Conservation (phyloP, 768 basidiomycete genomes). For the Calocybe indica region DNA sequence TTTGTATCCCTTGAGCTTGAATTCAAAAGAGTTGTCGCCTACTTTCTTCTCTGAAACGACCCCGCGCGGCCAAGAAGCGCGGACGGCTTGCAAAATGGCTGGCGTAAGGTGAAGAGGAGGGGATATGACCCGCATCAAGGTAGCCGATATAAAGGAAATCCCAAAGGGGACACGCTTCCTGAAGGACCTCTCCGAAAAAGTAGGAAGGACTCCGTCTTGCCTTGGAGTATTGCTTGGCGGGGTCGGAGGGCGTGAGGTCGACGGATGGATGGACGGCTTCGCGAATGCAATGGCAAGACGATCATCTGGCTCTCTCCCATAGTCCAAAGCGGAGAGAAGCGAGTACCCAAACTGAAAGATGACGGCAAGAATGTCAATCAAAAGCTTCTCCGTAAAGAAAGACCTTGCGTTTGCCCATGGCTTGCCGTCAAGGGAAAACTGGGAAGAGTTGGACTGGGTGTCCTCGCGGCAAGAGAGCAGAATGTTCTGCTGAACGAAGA, state of each 20-base stretch:
- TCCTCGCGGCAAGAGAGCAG: conserved; percentile 51
- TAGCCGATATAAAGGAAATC: conserved; percentile 65
- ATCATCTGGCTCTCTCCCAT: conserved; percentile 73
- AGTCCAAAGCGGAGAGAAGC: conserved; percentile 67
- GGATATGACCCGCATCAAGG: conserved; percentile 63
- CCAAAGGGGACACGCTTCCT: conserved; percentile 53
- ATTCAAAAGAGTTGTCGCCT: conserved; percentile 66
- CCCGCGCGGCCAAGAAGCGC: conserved; percentile 74
- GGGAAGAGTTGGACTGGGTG: conserved; percentile 48
- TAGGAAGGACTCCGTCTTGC: conserved; percentile 29
- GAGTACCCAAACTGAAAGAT: conserved; percentile 59
- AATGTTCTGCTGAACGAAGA: conserved; percentile 42
- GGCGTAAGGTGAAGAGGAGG: conserved; percentile 76
- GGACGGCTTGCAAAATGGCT: conserved; percentile 74
- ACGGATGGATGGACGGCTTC: conserved; percentile 29
- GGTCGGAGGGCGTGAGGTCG: conserved; percentile 23
- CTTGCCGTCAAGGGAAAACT: conserved; percentile 62
- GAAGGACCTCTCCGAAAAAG: conserved; percentile 28
- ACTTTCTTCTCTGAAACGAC: conserved; percentile 75
- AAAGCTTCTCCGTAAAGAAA: conserved; percentile 57
- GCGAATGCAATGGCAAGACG: conserved; percentile 68
- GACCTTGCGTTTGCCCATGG: conserved; percentile 72
- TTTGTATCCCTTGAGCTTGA: conserved; percentile 77
- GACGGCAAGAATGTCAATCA: conserved; percentile 59
- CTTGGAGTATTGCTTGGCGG: conserved; percentile 30